Conservation (phyloP, 331 rosid genomes). For the Dryas integrifolia region DNA sequence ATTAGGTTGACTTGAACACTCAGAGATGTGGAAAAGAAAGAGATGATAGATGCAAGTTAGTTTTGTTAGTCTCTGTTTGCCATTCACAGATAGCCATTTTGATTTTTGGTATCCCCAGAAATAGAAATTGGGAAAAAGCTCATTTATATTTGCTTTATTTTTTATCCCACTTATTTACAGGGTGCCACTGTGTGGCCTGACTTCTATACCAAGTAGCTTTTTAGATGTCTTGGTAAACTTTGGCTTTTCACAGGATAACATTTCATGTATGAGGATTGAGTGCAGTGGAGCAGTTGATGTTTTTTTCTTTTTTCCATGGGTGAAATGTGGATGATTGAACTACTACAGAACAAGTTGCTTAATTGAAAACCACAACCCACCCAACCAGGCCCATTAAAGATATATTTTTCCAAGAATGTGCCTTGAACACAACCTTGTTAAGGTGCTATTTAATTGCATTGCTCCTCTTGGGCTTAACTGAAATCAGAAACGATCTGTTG, state of each 20-base stretch:
- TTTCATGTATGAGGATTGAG: not conserved
- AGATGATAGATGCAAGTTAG: not conserved
- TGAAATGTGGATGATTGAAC: too few relatives aligned
- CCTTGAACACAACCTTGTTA: too few relatives aligned
- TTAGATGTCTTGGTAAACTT: not conserved
- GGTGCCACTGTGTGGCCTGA: too few relatives aligned
- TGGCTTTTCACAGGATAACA: too few relatives aligned
- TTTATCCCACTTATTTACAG: not conserved
- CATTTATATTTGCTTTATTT: too few relatives aligned
- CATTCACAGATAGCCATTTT: not conserved
- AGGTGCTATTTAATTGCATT: not conserved
- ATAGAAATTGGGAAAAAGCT: not conserved
- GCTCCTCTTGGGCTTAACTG: not conserved
- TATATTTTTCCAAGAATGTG: too few relatives aligned
- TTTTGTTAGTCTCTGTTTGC: not conserved
- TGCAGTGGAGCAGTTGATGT: not conserved
- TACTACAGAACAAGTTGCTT: too few relatives aligned
- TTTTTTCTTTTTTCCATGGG: too few relatives aligned
- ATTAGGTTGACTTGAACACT: not conserved
- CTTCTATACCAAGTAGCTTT: not conserved
- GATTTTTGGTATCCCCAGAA: not conserved
- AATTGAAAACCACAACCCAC: too few relatives aligned
- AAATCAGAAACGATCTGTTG: not conserved
- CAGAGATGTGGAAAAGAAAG: not conserved
- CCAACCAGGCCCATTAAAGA: too few relatives aligned